phyloP scores from a whole-genome alignment of 441 rosid species.

The Biscutella laevigata region DNA sequence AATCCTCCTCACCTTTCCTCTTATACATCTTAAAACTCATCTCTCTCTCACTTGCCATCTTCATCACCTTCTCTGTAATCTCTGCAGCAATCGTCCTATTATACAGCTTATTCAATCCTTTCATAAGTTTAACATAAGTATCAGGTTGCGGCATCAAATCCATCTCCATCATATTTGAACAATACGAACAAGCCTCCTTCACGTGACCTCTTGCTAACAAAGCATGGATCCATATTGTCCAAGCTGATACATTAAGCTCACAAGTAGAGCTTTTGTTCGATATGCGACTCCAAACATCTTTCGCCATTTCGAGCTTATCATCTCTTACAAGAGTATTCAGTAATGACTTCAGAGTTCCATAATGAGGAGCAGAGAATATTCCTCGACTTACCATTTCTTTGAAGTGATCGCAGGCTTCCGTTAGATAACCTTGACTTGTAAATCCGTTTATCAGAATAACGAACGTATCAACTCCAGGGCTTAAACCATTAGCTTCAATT shows the following conservation, averaged over 20 bases:
- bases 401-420: slow-evolving; percentile 64
- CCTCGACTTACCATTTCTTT: slow-evolving; percentile 83
- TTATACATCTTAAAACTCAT: slow-evolving; percentile 82
- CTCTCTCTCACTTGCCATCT: slow-evolving; percentile 75
- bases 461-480: slow-evolving; percentile 71
- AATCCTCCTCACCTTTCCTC: slow-evolving; percentile 67
- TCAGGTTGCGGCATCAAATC: slow-evolving; percentile 81
- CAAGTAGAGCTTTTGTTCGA: slow-evolving; percentile 43
- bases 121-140: slow-evolving; percentile 81
- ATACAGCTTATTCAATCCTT: slow-evolving; percentile 66
- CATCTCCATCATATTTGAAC: slow-evolving; percentile 79
- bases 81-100: slow-evolving; percentile 78
- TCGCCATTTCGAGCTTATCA: slow-evolving; percentile 66
- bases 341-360: slow-evolving; percentile 60
- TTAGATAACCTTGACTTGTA: slow-evolving; percentile 45
- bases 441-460: slow-evolving; percentile 68
- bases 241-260: slow-evolving; percentile 65
- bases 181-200: slow-evolving; percentile 81
- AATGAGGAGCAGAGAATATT: slow-evolving; percentile 59
- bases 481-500: slow-evolving; percentile 37
- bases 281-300: slow-evolving; percentile 73
- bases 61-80: slow-evolving; percentile 81
- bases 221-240: slow-evolving; percentile 94
- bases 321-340: slow-evolving; percentile 64
- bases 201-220: slow-evolving; percentile 59